Percentiles rank a stretch among this genome's conserved stretches.
These are phyloP conservation scores for Chenopodium quinoa DNA, from an alignment of 148 eudicot species.

Conservation along the genomic window DNA sequence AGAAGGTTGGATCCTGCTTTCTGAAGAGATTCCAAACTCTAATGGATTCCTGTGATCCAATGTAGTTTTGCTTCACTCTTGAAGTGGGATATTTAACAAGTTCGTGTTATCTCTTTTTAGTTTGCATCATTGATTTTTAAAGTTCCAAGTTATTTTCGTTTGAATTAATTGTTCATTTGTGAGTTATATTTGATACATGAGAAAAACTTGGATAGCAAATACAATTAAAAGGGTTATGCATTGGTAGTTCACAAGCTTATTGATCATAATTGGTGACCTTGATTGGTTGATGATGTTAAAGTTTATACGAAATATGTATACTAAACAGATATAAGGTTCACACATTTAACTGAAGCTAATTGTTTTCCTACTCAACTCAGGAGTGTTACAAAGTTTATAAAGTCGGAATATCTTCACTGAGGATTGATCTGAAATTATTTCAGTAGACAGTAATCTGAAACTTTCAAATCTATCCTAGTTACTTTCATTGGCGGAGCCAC, in stretches of 20 bases:
- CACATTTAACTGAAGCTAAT: background rate
- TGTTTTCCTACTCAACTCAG: background rate
- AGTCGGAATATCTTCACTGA: background rate
- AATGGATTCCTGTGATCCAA: background rate
- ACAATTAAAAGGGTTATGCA: background rate
- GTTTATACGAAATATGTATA: background rate
- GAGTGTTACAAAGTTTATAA: background rate
- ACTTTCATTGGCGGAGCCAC: too few relatives aligned
- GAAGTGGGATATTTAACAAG: background rate
- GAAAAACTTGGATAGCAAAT: background rate
- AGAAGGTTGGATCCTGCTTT: background rate
- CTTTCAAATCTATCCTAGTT: background rate
- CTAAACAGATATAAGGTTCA: background rate
- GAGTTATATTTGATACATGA: too few relatives aligned
- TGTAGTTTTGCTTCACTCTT: background rate
- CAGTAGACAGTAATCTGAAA: background rate
- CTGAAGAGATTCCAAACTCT: background rate
- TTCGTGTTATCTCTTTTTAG: background rate
- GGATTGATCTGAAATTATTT: too few relatives aligned
- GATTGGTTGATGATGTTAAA: background rate
- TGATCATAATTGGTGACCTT: background rate
- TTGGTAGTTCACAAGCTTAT: background rate
- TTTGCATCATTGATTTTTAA: background rate
- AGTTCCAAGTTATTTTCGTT: too few relatives aligned
- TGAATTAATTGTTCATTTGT: too few relatives aligned